Percentiles rank a stretch among this genome's conserved stretches.
Conservation (phyloP, 2,329 filamentous ascomycete genomes). For the Domatiomyces globalis region DNA sequence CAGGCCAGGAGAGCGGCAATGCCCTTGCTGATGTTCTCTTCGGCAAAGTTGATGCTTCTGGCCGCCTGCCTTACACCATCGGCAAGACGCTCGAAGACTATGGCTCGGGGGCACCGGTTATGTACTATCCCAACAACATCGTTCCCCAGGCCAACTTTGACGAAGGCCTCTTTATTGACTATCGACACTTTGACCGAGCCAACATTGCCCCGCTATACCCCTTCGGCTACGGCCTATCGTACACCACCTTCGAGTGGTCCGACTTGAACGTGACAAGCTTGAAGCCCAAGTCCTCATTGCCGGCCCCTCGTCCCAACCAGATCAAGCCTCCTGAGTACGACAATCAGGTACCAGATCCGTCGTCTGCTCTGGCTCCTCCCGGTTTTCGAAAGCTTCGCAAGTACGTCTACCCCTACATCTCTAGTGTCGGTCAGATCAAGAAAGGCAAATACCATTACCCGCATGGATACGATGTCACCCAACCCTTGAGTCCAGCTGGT, state of each 20-base stretch:
- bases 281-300: constrained; percentile 35
- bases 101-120: constrained; percentile 54
- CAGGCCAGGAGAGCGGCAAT: constrained; percentile 74
- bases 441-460: constrained; percentile 37
- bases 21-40: constrained; percentile 68
- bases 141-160: constrained; percentile 69
- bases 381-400: constrained; percentile 49
- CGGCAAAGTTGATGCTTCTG: constrained; percentile 61
- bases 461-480: constrained; percentile 38
- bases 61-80: constrained; percentile 79
- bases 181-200: constrained; percentile 72
- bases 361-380: constrained; percentile 46
- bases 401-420: constrained; percentile 61
- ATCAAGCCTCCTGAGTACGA: constrained; percentile 42
- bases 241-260: constrained; percentile 56
- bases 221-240: constrained; percentile 76
- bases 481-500: constrained; percentile 47
- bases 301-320: constrained; percentile 29
- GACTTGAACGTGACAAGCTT: constrained; percentile 36
- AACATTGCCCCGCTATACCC: constrained; percentile 63
- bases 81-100: constrained; percentile 62
- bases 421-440: constrained; percentile 35
- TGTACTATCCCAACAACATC: constrained; percentile 54
- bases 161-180: constrained; percentile 78
- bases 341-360: constrained; percentile 39